A percentile compares a stretch with the other conserved stretches of the same genome.
phyloP scores from a whole-genome alignment of 2,329 filamentous ascomycete species.

The Beauveria medogensis region DNA sequence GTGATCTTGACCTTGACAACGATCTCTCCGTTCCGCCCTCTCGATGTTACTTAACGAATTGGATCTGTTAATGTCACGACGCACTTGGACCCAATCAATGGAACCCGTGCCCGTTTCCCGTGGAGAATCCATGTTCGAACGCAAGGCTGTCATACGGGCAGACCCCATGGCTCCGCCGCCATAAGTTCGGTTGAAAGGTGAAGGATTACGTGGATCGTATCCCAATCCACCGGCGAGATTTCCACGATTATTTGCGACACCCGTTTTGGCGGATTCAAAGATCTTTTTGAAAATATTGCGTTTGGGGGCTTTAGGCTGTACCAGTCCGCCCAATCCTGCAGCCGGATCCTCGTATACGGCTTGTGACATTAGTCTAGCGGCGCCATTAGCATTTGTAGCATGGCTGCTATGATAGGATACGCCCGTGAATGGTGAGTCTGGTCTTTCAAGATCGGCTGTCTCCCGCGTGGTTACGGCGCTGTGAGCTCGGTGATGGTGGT shows the following conservation, averaged over 20 bases:
- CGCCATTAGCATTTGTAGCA: slow-evolving; percentile 41
- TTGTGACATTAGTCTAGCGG: slow-evolving; percentile 55
- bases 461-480: slow-evolving; percentile 58
- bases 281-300: slow-evolving; percentile 94
- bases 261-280: slow-evolving; percentile 86
- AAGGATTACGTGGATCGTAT: slow-evolving; percentile 32
- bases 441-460: slow-evolving; percentile 43
- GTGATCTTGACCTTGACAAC: slow-evolving; percentile 91
- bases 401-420: slow-evolving; percentile 91
- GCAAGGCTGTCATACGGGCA: slow-evolving; percentile 26
- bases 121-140: slow-evolving; percentile 42
- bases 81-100: slow-evolving; percentile 94
- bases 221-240: slow-evolving; percentile 60
- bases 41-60: slow-evolving; percentile 90
- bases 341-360: slow-evolving; percentile 57
- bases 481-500: slow-evolving; percentile 53
- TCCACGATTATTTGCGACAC: slow-evolving; percentile 79
- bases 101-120: slow-evolving; percentile 52
- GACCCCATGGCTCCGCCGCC: slow-evolving; percentile 21
- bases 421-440: slow-evolving; percentile 61
- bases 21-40: slow-evolving; percentile 71
- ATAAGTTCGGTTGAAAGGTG: slow-evolving; percentile 32
- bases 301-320: slow-evolving; percentile 68
- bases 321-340: slow-evolving; percentile 69
- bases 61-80: slow-evolving; percentile 88